A percentile compares a stretch with the other conserved stretches of the same genome.
Evolutionary conservation across 306 rosid genomes (phyloP).

Genomic region (Vigna angularis): DNA sequence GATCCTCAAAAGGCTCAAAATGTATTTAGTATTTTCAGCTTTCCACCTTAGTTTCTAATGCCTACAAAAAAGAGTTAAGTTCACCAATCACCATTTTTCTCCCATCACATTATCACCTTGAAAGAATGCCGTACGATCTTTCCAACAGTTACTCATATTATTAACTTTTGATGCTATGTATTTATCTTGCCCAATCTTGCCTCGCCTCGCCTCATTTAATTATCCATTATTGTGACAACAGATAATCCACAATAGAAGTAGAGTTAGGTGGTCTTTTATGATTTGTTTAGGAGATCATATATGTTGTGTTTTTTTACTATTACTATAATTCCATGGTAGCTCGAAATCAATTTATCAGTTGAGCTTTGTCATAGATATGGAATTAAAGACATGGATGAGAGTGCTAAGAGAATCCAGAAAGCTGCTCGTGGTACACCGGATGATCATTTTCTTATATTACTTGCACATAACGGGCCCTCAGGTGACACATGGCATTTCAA

Average conservation of each 20-base stretch:
- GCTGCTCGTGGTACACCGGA: constrained; percentile 71
- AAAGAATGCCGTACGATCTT: background rate
- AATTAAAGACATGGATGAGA: constrained; percentile 66
- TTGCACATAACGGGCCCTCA: constrained; percentile 92
- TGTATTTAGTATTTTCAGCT: constrained; percentile 33
- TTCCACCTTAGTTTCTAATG: constrained; percentile 38
- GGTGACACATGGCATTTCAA: constrained; percentile 52
- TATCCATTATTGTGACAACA: constrained; percentile 24
- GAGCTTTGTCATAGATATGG: constrained; percentile 50
- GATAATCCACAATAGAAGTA: constrained; percentile 24
- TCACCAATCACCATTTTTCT: constrained; percentile 15
- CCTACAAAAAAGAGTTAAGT: constrained; percentile 24
- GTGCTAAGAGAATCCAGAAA: constrained; percentile 76
- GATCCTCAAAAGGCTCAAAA: constrained; percentile 32
- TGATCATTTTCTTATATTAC: constrained; percentile 67
- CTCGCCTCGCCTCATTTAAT: background rate
- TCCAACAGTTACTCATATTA: background rate
- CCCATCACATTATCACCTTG: constrained; percentile 25
- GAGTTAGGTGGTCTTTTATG: constrained; percentile 34
- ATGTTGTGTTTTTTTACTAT: constrained; percentile 27
- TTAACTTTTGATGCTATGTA: constrained; percentile 29
- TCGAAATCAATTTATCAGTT: constrained; percentile 33
- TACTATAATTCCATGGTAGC: constrained; percentile 32
- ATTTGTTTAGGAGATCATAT: constrained; percentile 36
- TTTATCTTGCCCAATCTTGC: constrained; percentile 19